Conservation (phyloP, 805 yeast genomes). For the Vanderwaltozyma verrucispora region DNA sequence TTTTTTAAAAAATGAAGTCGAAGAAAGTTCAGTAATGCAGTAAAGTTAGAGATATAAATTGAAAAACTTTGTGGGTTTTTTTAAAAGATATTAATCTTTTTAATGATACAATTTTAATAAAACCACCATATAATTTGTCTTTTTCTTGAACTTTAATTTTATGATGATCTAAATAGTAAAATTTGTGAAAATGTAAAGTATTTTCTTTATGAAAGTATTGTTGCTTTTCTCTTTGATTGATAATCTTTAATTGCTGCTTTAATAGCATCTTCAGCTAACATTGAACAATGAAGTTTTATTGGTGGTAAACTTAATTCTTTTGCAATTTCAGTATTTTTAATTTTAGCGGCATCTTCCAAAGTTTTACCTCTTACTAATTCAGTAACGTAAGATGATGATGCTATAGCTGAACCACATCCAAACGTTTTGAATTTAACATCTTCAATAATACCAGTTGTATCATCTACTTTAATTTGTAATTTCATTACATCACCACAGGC, state of each 20-base stretch:
- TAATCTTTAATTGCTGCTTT: conserved; percentile 94
- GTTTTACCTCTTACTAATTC: conserved; percentile 91
- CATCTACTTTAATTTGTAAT: conserved; percentile 86
- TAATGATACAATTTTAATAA: too few species aligned
- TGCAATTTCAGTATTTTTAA: conserved; percentile 90
- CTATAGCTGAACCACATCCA: conserved; percentile 99
- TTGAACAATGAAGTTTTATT: conserved; percentile 94
- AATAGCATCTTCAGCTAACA: conserved; percentile 98
- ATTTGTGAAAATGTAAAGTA: neutral
- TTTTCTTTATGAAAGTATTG: conserved; percentile 2
- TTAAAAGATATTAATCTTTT: too few species aligned
- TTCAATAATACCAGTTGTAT: conserved; percentile 76
- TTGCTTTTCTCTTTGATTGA: conserved; percentile 55
- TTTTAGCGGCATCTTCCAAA: conserved; percentile 82
- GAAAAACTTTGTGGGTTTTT: too few species aligned
- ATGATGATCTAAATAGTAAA: neutral
- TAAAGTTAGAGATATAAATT: too few species aligned
- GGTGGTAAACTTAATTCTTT: conserved; percentile 92
- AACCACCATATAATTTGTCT: too few species aligned
- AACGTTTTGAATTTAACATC: conserved; percentile 96
- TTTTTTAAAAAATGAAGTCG: too few species aligned
- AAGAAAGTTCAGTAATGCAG: too few species aligned
- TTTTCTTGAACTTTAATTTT: too few species aligned
- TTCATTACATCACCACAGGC: conserved; percentile 99
- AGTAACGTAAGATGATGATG: conserved; percentile 88